Percentiles rank a stretch among this genome's conserved stretches.
Conservation (phyloP, 2,329 filamentous ascomycete species). For the Exophiala mesophila region DNA sequence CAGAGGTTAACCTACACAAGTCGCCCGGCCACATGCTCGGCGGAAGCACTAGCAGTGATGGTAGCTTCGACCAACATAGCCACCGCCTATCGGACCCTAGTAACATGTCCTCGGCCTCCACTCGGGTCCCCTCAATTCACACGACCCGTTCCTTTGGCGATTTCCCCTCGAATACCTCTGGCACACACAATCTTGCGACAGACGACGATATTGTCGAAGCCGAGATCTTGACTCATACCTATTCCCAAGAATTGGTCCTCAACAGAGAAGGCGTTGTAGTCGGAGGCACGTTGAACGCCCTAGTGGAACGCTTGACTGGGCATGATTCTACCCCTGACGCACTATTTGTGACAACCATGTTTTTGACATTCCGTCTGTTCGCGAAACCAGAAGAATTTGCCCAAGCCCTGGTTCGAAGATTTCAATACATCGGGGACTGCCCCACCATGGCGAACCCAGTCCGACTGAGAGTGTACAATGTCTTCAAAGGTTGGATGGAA, state of each 20-base stretch:
- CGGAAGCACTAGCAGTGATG: constrained; percentile 66
- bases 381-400: constrained; percentile 75
- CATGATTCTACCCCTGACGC: constrained; percentile 90
- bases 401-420: constrained; percentile 78
- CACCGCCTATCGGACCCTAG: constrained; percentile 74
- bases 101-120: constrained; percentile 74
- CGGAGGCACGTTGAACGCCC: constrained; percentile 79
- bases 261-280: constrained; percentile 95
- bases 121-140: constrained; percentile 64
- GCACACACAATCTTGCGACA: constrained; percentile 64
- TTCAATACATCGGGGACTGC: constrained; percentile 82
- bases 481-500: constrained; percentile 96
- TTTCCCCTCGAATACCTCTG: constrained; percentile 54
- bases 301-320: constrained; percentile 90
- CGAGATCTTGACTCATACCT: constrained; percentile 91
- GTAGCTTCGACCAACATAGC: constrained; percentile 53
- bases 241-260: constrained; percentile 81
- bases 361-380: constrained; percentile 92
- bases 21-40: constrained; percentile 5
- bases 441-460: constrained; percentile 72
- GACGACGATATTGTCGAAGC: constrained; percentile 73
- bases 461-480: constrained; percentile 86
- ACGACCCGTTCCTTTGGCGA: constrained; percentile 32
- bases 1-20: constrained; percentile 11
- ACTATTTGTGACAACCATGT: constrained; percentile 89